Percentiles rank a stretch among this genome's conserved stretches.
Conservation (phyloP, 352 stramenopile species). For the Phytophthora vignae region DNA sequence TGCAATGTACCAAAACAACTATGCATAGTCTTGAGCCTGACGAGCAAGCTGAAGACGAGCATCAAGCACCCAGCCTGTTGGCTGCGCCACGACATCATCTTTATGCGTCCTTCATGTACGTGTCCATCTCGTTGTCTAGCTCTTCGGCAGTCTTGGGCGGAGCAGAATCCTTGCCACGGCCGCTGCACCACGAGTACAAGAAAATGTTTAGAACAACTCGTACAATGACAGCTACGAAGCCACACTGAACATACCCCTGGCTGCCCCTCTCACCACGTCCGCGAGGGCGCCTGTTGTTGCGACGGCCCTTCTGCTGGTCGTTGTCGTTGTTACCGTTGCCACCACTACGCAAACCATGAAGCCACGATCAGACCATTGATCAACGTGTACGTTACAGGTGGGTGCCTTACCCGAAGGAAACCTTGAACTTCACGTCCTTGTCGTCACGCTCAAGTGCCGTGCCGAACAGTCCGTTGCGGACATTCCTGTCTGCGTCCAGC, state of each 20-base stretch:
- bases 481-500: slow-evolving; percentile 74
- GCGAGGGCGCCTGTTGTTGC: slow-evolving; percentile 47
- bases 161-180: slow-evolving; percentile 45
- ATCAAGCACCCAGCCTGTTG: slow-evolving; percentile 27
- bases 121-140: slow-evolving; percentile 89
- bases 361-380: slow-evolving; percentile 6
- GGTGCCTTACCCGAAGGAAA: slow-evolving; percentile 69
- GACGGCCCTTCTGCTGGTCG: slow-evolving; percentile 49
- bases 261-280: slow-evolving; percentile 40
- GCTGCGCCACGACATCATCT: slow-evolving; percentile 21
- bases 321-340: slow-evolving; percentile 33
- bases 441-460: slow-evolving; percentile 70
- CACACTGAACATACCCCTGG: slow-evolving; percentile 20
- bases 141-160: slow-evolving; percentile 63
- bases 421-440: slow-evolving; percentile 82
- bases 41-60: not conserved
- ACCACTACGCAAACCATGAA: slow-evolving; percentile 14
- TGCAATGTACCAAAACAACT: slow-evolving; percentile 42
- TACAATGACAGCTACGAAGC: slow-evolving; percentile 1
- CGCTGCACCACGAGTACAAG: slow-evolving; percentile 9
- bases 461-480: slow-evolving; percentile 80
- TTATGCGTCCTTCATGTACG: slow-evolving; percentile 88
- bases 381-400: not conserved
- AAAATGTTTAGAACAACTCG: slow-evolving; percentile 6
- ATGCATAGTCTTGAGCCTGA: slow-evolving; percentile 29